Evolutionary conservation across 2,329 filamentous ascomycete genomes (phyloP).

Genomic region (Fusarium euwallaceae): DNA sequence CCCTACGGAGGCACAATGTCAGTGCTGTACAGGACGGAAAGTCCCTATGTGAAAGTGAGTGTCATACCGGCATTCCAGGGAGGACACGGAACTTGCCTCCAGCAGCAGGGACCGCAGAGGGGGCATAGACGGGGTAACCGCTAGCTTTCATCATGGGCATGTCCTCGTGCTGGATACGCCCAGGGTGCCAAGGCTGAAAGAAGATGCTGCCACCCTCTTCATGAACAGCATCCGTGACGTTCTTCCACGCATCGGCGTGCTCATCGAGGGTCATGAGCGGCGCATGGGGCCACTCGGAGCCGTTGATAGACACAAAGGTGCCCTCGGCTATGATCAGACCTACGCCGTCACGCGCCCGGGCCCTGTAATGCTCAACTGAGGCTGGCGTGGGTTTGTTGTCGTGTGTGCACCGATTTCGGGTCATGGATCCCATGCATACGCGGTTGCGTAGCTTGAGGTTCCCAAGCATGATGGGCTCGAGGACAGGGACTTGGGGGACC

Average conservation of each 20-base stretch:
- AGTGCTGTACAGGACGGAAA: not conserved
- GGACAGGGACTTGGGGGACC: not conserved
- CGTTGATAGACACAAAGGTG: conserved; percentile 14
- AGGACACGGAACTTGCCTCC: conserved; percentile 15
- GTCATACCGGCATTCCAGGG: conserved; percentile 2
- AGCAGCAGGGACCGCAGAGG: conserved; percentile 3
- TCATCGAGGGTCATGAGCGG: not conserved
- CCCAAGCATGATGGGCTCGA: not conserved
- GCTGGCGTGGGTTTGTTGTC: conserved; percentile 11
- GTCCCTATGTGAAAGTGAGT: too few species aligned
- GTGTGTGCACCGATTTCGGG: conserved; percentile 17
- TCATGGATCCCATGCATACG: conserved; percentile 30
- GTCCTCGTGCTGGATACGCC: conserved; percentile 16
- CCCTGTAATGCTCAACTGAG: conserved; percentile 10
- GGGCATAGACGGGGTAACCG: not conserved
- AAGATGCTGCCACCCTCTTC: conserved; percentile 1
- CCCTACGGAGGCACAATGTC: conserved; percentile 2
- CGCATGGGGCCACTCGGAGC: conserved; percentile 10
- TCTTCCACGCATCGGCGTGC: not conserved
- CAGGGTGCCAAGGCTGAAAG: conserved; percentile 25
- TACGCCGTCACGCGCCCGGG: conserved; percentile 4
- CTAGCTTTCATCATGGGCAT: conserved; percentile 6
- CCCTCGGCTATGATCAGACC: conserved; percentile 10
- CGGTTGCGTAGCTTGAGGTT: conserved; percentile 13
- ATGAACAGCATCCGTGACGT: not conserved